phyloP scores from a whole-genome alignment of 768 basidiomycete genomes.

The Pulveroboletus sp. region DNA sequence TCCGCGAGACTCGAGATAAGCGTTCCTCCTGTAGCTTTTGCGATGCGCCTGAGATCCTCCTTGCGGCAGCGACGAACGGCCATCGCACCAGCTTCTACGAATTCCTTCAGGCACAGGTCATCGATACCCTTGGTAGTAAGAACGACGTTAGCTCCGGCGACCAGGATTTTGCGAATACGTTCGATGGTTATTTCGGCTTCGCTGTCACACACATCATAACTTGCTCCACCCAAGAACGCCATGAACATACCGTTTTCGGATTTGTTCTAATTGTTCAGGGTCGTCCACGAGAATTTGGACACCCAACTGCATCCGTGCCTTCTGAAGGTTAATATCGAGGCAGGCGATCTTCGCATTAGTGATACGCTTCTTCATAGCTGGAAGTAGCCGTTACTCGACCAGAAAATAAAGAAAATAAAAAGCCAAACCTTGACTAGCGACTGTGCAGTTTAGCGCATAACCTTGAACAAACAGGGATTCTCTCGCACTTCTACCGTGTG shows the following conservation, averaged over 20 bases:
- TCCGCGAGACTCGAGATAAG: constrained; percentile 91
- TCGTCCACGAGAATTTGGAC: constrained; percentile 97
- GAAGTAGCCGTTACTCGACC: neutral
- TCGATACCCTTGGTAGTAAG: constrained; percentile 98
- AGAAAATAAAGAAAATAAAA: neutral
- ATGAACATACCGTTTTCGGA: constrained; percentile 72
- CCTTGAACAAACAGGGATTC: constrained; percentile 94
- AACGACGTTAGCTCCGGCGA: constrained; percentile 93
- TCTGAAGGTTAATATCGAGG: constrained; percentile 95
- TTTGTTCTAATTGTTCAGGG: constrained; percentile 93
- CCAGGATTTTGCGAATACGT: constrained; percentile 92
- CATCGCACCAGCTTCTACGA: constrained; percentile 98
- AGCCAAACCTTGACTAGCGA: constrained; percentile 91
- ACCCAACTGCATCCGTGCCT: constrained; percentile 95
- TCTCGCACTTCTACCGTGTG: constrained; percentile 91
- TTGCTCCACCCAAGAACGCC: neutral
- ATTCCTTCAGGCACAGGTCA: constrained; percentile 96
- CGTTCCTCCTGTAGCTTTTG: constrained; percentile 94
- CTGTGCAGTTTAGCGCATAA: constrained; percentile 97
- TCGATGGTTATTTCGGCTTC: constrained; percentile 96
- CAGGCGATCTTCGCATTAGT: constrained; percentile 95
- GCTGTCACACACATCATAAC: constrained; percentile 39
- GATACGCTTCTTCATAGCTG: constrained; percentile 97
- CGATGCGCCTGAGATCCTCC: constrained; percentile 95
- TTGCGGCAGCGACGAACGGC: constrained; percentile 96